Evolutionary conservation across 73 alveolate species (phyloP).

Genomic region (Tetrahymena thermophila): DNA sequence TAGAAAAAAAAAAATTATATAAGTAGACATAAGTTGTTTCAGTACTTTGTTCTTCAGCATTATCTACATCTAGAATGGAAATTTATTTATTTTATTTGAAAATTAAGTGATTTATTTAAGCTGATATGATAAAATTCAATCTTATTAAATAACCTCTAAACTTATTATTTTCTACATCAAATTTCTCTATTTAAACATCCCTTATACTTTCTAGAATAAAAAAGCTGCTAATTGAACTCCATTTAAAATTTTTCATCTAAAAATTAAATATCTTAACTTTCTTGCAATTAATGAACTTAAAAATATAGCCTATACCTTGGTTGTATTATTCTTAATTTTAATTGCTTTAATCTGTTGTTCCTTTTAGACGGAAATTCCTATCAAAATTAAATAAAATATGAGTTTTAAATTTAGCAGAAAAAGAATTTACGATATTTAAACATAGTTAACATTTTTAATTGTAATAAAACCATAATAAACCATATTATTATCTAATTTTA

Average conservation of each 20-base stretch:
- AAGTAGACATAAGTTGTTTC: neutral
- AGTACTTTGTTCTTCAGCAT: neutral
- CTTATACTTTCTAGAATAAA: neutral
- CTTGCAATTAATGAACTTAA: neutral
- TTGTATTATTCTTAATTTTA: neutral
- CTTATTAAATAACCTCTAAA: neutral
- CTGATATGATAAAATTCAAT: neutral
- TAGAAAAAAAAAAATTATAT: neutral
- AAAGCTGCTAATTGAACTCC: neutral
- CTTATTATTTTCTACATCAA: neutral
- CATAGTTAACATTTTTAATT: neutral
- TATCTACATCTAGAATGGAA: neutral
- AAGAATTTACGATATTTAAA: neutral
- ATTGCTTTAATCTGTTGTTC: neutral
- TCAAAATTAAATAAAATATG: neutral
- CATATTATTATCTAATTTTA: neutral
- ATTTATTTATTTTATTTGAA: neutral
- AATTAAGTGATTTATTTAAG: neutral
- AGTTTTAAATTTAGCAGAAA: neutral
- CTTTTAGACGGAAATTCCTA: neutral
- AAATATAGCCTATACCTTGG: neutral
- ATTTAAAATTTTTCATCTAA: neutral
- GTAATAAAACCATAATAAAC: neutral
- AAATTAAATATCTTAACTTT: neutral
- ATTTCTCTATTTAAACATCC: neutral